Evolutionary conservation across 495 filamentous ascomycete species (phyloP), one percentile per base, ranked within the genome.

Genomic region (Aspergillus bridgeri): DNA sequence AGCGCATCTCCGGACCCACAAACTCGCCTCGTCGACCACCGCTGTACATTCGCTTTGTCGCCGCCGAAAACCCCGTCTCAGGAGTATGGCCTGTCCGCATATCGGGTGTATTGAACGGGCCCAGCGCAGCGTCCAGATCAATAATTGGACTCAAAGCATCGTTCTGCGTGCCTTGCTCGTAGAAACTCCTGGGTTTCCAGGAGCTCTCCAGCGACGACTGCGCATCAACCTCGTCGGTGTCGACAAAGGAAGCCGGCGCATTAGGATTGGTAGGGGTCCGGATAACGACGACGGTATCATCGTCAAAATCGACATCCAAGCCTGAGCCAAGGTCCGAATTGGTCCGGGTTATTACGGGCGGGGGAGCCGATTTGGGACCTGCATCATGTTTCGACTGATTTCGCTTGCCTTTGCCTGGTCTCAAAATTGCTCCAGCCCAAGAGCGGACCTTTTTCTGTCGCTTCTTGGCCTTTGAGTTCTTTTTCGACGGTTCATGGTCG

Each of bases 121-220:
- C 90, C 11, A 98, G 77, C n/a, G 93, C 94, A 38, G 92, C 94
- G 78, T 98, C 94, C 43, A 98, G 77, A 74, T 98, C 94, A 53
- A 98, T 93, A 57, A 96, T 83, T 5, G 88, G 89, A 62, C 86
- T 91, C 48, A 86, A 77, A 2, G 75, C 60, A 53, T 90, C 86
- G 33, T 82, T 79, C 25, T 64, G 58, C 13, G 87, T 83, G 4
- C 51, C 58, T 56, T 78, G 75, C 51, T 78, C 75, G 42, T 78
- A 72, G 58, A 78, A 73, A 49, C 74, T 76, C 54, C 73, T 69
- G 7, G 78, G 77, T 52, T 79, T 82, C 77, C 77, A 81, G 33
- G 75, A 66, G 9, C 65, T 61, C 33, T 79, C 74, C 47, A 78
- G 58, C 25, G 66, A 62, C 19, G 64, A 60, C 7, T 58, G 54